Evolutionary conservation across 1,139 yeast genomes (phyloP), one percentile per base, ranked within the genome.

Genomic region (Taphrina sp.): DNA sequence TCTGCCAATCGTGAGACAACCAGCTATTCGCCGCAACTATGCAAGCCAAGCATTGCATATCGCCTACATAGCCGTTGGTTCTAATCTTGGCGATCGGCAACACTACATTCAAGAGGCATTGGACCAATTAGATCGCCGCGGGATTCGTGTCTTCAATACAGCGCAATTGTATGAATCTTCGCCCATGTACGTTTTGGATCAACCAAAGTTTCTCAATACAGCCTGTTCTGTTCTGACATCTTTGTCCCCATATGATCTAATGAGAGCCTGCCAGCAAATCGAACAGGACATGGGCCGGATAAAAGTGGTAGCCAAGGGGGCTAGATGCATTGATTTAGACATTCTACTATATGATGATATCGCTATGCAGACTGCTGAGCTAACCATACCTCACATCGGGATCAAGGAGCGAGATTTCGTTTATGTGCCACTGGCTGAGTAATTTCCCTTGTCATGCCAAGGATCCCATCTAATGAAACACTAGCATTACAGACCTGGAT

Each of bases 391-490:
- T 0, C 99, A 92, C 69, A 80, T 83, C 41, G 76, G 87, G 54
- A 85, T 92, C 89, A 74, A 88, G 55, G 95, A 89, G 62, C 77
- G 99, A 59, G 79, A 90, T 0, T 92, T 92, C 74, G 99, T 94
- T 10, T 70, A 94, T 49, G 83, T 83, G 59, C 99, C 99, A 1
- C 73, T 94, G 44, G 82, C 88, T 66, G 97, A 94, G 68, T 57
- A 37, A 28, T 43, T 35, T 16, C 17, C n/a, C 12, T 19, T 12
- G 10, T 38, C 22, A 14, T 54, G n/a, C 5, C 20, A 19, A 12
- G 12, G 24, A 19, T 5, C 17, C 29, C 17, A 5, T 5, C 16
- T 10, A n/a, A 34, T 14, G 14, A 12, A 7, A 7, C 31, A 7
- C 31, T 20, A 43, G 47, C 19, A 43, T 43, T 17, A 31, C 38